Evolutionary conservation across 352 stramenopile genomes (phyloP).

Genomic region (Globisporangium irregulare): DNA sequence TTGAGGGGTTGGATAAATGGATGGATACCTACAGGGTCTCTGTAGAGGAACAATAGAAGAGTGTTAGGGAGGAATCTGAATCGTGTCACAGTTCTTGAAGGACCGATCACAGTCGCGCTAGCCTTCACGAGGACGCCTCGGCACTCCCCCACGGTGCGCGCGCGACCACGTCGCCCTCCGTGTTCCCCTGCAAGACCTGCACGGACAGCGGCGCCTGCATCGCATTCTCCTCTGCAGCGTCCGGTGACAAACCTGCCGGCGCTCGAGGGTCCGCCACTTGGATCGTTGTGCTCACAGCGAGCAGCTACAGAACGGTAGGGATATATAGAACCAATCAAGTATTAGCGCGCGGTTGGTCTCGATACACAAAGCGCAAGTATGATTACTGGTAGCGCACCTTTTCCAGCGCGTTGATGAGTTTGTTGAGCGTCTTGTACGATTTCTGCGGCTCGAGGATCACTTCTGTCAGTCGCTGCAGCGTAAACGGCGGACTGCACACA

Average conservation of each 20-base stretch:
- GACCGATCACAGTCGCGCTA: background rate
- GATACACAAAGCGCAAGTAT: background rate
- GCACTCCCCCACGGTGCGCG: conserved; percentile 42
- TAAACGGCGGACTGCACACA: conserved; percentile 61
- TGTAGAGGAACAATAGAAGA: conserved; percentile 4
- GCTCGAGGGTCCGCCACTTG: conserved; percentile 56
- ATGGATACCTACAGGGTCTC: conserved; percentile 4
- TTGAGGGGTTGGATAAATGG: background rate
- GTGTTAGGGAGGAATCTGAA: background rate
- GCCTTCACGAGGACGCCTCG: conserved; percentile 18
- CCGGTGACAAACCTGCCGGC: background rate
- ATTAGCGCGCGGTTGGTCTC: background rate
- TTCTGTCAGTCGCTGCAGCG: conserved; percentile 76
- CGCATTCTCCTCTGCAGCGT: background rate
- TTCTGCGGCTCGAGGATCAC: conserved; percentile 66
- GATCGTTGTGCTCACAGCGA: conserved; percentile 68
- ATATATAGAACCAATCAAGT: background rate
- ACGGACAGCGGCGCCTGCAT: conserved; percentile 16
- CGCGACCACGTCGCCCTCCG: conserved; percentile 37
- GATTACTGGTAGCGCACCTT: conserved; percentile 33
- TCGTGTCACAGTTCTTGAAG: background rate
- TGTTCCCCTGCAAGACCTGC: conserved; percentile 23
- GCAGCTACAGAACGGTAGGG: conserved; percentile 25
- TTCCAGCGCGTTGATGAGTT: conserved; percentile 80
- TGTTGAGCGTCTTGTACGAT: conserved; percentile 74